phyloP scores from a whole-genome alignment of 1,139 yeast species.

The Hanseniaspora gamundiae region DNA sequence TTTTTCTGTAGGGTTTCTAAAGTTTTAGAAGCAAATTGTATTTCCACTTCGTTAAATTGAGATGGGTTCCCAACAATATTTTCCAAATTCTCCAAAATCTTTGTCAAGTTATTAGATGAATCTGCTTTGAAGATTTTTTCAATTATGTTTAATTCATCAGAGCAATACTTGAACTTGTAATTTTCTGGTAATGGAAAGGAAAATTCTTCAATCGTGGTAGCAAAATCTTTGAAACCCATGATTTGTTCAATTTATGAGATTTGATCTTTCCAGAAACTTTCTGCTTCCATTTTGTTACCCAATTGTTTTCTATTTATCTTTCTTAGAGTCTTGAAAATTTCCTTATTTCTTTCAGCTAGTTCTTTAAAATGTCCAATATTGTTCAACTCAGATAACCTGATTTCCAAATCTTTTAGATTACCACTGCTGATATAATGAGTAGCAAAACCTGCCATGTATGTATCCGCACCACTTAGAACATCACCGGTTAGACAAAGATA shows the following conservation, averaged over 20 bases:
- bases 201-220: constrained; percentile 67
- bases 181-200: constrained; percentile 54
- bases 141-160: constrained; percentile 48
- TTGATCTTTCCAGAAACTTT: constrained; percentile 31
- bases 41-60: constrained; percentile 33
- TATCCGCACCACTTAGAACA: constrained; percentile 63
- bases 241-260: constrained; percentile 20
- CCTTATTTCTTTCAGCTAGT: constrained; percentile 11
- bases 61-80: constrained; percentile 16
- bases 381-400: constrained; percentile 44
- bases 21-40: constrained; percentile 52
- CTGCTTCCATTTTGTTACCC: constrained; percentile 11
- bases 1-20: constrained; percentile 38
- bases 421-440: constrained; percentile 76
- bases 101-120: constrained; percentile 43
- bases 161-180: constrained; percentile 47
- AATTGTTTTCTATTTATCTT: constrained; percentile 1
- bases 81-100: constrained; percentile 45
- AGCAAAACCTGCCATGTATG: constrained; percentile 72
- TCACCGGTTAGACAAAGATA: constrained; percentile 84
- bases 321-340: constrained; percentile 1
- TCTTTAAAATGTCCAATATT: constrained; percentile 10
- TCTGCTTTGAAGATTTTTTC: constrained; percentile 48
- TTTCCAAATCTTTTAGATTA: constrained; percentile 47
- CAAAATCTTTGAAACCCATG: constrained; percentile 33